Base-by-base conservation (phyloP, 2,329 filamentous ascomycete species). In the Epichloe aotearoae region DNA sequence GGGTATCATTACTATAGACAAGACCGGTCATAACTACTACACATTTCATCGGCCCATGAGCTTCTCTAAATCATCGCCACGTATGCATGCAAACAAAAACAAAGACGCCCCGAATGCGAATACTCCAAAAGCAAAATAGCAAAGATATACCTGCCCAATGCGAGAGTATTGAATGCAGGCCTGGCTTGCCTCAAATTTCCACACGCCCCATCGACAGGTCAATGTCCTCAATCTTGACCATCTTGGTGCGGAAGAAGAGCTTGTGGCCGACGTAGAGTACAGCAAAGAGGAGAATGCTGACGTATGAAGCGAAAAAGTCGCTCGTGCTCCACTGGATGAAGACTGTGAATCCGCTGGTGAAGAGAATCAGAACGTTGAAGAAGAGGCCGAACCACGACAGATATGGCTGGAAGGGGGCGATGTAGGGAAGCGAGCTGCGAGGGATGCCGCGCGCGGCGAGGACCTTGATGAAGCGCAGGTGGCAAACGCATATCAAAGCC, bases 301-400 rank as follows among this genome's bases (percentile, higher is more conserved):
- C 62, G 57, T 86, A 86, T 12, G 75, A 72, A 3, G 78, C 73
- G 54, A 86, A 84, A 58, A 86, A 87, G 43, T 73, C 67, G 49
- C 71, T 71, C 5, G 74, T 75, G 58, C 67, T 71, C 77, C 83
- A 86, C 7, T 73, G 56, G 40, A 86, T 80, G 61, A 85, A 86
- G 5, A 76, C 74, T 10, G 79, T 80, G 65, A 86, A 87, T 3
- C 83, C 84, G 60, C 82, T 82, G 0, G 83, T 86, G 20, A 86
- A 53, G 48, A 81, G 73, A 54, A 87, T 81, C 47, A 86, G 63
- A 3, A 76, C 54, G 64, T 76, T 83, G 67, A 84, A 83, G 62
- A 81, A 77, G 3, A 85, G 69, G 2, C 83, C 83, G 58, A 83
- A 84, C 65, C 72, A 82, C 1, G 82, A 75, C 42, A 83, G 71